These are phyloP conservation scores for Gossypium bickii DNA, from an alignment of 345 rosid species.

Conservation along the genomic window DNA sequence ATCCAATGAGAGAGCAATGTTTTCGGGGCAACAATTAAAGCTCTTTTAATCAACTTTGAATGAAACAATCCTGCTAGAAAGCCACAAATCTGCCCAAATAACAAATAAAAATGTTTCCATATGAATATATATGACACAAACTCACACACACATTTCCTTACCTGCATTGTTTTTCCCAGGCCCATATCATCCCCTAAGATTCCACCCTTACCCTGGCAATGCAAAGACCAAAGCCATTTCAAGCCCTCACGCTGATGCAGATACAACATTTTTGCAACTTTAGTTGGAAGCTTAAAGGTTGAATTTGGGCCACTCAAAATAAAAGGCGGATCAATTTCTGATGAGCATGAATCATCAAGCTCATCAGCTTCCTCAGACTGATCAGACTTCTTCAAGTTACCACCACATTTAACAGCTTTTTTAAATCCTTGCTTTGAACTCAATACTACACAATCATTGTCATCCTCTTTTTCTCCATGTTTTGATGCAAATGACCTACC, in stretches of 20 bases:
- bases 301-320: constrained; percentile 43
- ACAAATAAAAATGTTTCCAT: constrained; percentile 14
- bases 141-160: constrained; percentile 18
- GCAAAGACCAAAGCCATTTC: constrained; percentile 95
- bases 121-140: background rate
- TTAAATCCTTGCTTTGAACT: constrained; percentile 27
- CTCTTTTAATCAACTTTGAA: constrained; percentile 76
- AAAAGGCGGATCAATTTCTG: constrained; percentile 45
- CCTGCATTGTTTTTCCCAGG: constrained; percentile 99
- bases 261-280: constrained; percentile 63
- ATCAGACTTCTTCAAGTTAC: constrained; percentile 29
- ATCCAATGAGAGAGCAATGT: constrained; percentile 94
- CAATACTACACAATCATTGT: constrained; percentile 42
- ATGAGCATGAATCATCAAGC: constrained; percentile 32
- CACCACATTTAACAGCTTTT: constrained; percentile 21
- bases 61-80: constrained; percentile 86
- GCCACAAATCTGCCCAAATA: constrained; percentile 70
- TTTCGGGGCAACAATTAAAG: constrained; percentile 85
- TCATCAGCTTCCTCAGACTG: constrained; percentile 22
- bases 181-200: constrained; percentile 99
- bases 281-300: constrained; percentile 49
- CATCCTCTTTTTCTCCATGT: constrained; percentile 38
- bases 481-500: constrained; percentile 36
- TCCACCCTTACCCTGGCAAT: constrained; percentile 88
- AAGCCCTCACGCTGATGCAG: constrained; percentile 88